Conservation (phyloP, 176 grass and related monocot species). For the Cenchrus purpureus region DNA sequence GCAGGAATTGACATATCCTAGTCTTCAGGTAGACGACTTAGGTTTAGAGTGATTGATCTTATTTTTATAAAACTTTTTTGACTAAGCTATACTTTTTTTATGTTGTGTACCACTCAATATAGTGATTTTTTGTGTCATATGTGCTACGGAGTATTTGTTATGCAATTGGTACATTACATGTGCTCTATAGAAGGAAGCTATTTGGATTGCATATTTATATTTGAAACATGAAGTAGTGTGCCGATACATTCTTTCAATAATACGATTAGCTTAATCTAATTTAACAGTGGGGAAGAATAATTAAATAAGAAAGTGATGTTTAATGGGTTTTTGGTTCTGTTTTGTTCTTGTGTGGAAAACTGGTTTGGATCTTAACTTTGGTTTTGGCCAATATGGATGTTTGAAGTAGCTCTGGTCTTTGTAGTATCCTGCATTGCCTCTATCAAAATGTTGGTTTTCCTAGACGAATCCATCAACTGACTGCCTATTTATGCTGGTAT, state of each 20-base stretch:
- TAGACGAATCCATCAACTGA: neutral
- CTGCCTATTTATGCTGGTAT: neutral
- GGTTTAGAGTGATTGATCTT: neutral
- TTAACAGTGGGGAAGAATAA: neutral
- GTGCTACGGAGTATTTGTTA: neutral
- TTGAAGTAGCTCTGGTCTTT: neutral
- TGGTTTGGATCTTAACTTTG: neutral
- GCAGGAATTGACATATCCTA: slow-evolving; percentile 61
- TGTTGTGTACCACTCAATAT: slow-evolving; percentile 29
- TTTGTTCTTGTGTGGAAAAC: neutral
- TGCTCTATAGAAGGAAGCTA: slow-evolving; percentile 10
- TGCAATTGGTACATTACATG: neutral
- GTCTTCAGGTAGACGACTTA: slow-evolving; percentile 67
- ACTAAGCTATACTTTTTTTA: neutral
- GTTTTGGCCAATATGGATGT: neutral
- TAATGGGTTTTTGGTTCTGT: neutral
- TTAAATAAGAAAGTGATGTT: neutral
- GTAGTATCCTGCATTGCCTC: slow-evolving; percentile 1
- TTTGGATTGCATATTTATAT: neutral
- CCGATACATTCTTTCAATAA: neutral
- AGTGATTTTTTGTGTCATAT: neutral
- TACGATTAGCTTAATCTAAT: neutral
- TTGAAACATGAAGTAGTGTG: neutral
- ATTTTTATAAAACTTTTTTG: neutral
- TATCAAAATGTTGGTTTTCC: neutral